A percentile compares a stretch with the other conserved stretches of the same genome.
These are phyloP conservation scores for Labyrinthula sp. DNA, from an alignment of 352 stramenopile genomes.

Conservation along the genomic window DNA sequence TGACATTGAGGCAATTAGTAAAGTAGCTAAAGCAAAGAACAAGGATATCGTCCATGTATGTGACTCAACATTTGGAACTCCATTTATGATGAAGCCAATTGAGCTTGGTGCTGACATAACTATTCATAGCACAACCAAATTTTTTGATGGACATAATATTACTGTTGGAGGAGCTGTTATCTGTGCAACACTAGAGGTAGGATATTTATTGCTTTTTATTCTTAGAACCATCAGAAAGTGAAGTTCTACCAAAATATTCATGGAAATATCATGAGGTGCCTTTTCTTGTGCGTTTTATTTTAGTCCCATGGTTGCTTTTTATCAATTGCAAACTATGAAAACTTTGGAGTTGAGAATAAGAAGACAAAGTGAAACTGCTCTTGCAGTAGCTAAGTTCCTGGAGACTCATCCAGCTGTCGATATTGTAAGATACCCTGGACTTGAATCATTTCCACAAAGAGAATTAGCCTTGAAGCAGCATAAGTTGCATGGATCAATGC, in stretches of 20 bases:
- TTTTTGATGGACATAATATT: slow-evolving; percentile 80
- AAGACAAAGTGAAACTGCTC: slow-evolving; percentile 63
- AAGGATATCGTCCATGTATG: slow-evolving; percentile 62
- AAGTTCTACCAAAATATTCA: slow-evolving; percentile 72
- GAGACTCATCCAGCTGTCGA: slow-evolving; percentile 64
- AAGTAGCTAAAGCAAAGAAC: slow-evolving; percentile 61
- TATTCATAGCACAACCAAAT: slow-evolving; percentile 80
- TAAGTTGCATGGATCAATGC: slow-evolving; percentile 42
- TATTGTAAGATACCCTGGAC: slow-evolving; percentile 67
- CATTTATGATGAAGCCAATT: slow-evolving; percentile 71
- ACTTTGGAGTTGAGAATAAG: slow-evolving; percentile 72
- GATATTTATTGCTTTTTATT: slow-evolving; percentile 48
- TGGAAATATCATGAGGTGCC: slow-evolving; percentile 73
- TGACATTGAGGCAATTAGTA: slow-evolving; percentile 65
- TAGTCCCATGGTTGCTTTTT: slow-evolving; percentile 56
- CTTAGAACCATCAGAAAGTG: too few relatives aligned
- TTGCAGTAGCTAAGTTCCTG: slow-evolving; percentile 68
- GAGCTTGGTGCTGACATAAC: slow-evolving; percentile 67
- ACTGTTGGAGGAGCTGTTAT: slow-evolving; percentile 69
- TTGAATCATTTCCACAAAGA: slow-evolving; percentile 52
- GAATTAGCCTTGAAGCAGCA: slow-evolving; percentile 44
- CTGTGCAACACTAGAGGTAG: slow-evolving; percentile 42
- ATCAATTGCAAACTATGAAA: slow-evolving; percentile 73
- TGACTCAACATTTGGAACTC: slow-evolving; percentile 74
- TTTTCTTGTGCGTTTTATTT: too few relatives aligned